Evolutionary conservation across 1,284 basidiomycete species (phyloP), one percentile per base, ranked within the genome.

Genomic region (Ustilago crameri): DNA sequence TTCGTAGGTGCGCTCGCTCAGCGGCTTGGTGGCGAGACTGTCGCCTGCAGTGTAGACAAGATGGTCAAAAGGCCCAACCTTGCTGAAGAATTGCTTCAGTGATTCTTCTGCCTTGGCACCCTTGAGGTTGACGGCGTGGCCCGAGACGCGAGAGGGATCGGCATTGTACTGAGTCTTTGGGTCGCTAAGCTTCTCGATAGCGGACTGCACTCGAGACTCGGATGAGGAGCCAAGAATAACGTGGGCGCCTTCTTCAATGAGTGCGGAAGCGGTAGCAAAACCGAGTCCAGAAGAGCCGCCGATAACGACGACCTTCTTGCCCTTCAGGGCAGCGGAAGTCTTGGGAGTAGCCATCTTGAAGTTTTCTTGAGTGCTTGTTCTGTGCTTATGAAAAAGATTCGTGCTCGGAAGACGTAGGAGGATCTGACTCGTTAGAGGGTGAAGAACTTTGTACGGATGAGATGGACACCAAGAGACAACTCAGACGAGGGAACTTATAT

Each of bases 41-140:
- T 72, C 71, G 14, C 67, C 75, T 2, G 75, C 68, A 3, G 75
- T 63, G 59, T 69, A 56, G 50, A 75, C 55, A 3, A 77, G 37
- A 22, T 70, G 62, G 15, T 77, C 69, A 18, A 77, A 57, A 5
- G 49, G 10, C 15, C 75, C 75, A 10, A 72, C 38, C n/a, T 66
- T 41, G 34, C 22, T 9, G 20, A 75, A 74, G 7, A 75, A 62
- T 8, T 35, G 27, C 26, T 51, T n/a, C 9, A 72, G 50, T 1
- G 38, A 47, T 8, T 22, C 18, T 42, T 74, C 68, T 3, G 47
- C 62, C 0, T 22, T 35, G n/a, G 50, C 5, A 9, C 74, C 67
- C 2, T 46, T 40, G 3, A 76, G 63, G 50, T 75, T 59, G 53
- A 68, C 34, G 2, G 62, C 18, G 30, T 58, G 38, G 10, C 75